These are phyloP conservation scores for Xylariaceae sp. DNA, from an alignment of 2,329 filamentous ascomycete species.

Conservation along the genomic window DNA sequence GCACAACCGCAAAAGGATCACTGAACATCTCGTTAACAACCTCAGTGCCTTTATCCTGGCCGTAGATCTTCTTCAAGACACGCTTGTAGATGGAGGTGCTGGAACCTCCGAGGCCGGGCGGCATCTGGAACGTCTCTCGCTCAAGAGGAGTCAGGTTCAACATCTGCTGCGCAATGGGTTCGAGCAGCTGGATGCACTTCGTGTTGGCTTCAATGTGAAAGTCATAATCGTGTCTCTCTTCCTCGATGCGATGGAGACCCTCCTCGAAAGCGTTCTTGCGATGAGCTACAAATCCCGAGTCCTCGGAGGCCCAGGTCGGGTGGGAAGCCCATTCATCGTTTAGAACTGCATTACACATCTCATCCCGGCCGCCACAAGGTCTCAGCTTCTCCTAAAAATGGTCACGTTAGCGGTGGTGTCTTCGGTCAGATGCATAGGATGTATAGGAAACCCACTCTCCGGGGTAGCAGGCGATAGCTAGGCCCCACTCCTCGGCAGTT, in stretches of 20 bases:
- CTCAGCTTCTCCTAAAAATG: conserved; percentile 67
- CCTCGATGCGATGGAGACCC: conserved; percentile 89
- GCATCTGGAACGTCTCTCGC: conserved; percentile 69
- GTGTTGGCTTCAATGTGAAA: conserved; percentile 95
- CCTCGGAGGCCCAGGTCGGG: conserved; percentile 97
- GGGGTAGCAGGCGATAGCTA: conserved; percentile 88
- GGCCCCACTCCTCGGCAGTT: conserved; percentile 95
- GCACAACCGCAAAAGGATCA: conserved; percentile 79
- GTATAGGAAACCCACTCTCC: conserved; percentile 49
- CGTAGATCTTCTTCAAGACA: conserved; percentile 96
- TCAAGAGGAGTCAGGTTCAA: conserved; percentile 71
- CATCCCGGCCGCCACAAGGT: conserved; percentile 87
- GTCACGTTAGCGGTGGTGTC: not conserved
- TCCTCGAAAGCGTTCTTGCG: conserved; percentile 96
- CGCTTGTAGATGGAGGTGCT: conserved; percentile 96
- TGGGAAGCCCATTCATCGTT: conserved; percentile 99
- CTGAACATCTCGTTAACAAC: conserved; percentile 84
- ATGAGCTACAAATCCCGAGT: conserved; percentile 95
- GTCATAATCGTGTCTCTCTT: conserved; percentile 97
- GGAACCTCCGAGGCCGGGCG: conserved; percentile 78
- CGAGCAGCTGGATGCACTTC: conserved; percentile 91
- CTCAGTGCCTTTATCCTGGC: conserved; percentile 71
- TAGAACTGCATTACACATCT: conserved; percentile 85
- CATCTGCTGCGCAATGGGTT: conserved; percentile 89
- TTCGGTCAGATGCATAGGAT: not conserved